These are phyloP conservation scores for Metschnikowia corniflorae DNA, from an alignment of 805 yeast species.

Conservation along the genomic window DNA sequence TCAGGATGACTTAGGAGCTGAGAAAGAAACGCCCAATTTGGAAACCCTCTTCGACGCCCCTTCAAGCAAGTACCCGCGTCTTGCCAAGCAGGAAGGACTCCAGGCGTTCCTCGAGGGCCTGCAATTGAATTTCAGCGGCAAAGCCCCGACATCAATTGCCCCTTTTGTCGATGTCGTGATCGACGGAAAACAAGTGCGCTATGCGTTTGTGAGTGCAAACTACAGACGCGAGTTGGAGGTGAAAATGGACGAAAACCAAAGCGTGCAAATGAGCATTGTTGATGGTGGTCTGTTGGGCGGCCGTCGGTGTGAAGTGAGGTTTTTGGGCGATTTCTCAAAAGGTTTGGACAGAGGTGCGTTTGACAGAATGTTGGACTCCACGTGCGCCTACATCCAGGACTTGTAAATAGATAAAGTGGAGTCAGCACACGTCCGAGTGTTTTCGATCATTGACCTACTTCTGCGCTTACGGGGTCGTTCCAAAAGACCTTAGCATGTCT, in stretches of 20 bases:
- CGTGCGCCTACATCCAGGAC: constrained; percentile 16
- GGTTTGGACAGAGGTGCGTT: constrained; percentile 22
- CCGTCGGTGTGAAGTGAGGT: constrained; percentile 37
- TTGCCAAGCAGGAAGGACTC: constrained; percentile 41
- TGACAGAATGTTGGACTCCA: constrained; percentile 24
- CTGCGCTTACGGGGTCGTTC: no score
- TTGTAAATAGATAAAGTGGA: constrained; percentile 12
- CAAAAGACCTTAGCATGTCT: no score
- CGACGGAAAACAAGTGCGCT: constrained; percentile 36
- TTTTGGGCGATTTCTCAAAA: constrained; percentile 13
- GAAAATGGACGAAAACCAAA: constrained; percentile 27
- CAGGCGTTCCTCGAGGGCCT: constrained; percentile 36
- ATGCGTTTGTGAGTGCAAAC: constrained; percentile 42
- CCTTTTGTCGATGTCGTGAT: constrained; percentile 37
- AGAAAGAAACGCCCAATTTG: no score
- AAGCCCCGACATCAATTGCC: constrained; percentile 32
- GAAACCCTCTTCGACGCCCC: constrained; percentile 19
- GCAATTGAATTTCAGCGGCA: constrained; percentile 40
- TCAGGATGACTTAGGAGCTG: background rate
- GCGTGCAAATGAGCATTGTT: constrained; percentile 41
- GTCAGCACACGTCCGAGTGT: no score
- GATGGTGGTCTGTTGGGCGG: constrained; percentile 65
- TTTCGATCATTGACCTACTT: no score
- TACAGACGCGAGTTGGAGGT: constrained; percentile 46
- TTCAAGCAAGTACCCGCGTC: constrained; percentile 26